Evolutionary conservation across 176 grass and related monocot genomes (phyloP), one percentile per base, ranked within the genome.

Genomic region (Chloris gayana): DNA sequence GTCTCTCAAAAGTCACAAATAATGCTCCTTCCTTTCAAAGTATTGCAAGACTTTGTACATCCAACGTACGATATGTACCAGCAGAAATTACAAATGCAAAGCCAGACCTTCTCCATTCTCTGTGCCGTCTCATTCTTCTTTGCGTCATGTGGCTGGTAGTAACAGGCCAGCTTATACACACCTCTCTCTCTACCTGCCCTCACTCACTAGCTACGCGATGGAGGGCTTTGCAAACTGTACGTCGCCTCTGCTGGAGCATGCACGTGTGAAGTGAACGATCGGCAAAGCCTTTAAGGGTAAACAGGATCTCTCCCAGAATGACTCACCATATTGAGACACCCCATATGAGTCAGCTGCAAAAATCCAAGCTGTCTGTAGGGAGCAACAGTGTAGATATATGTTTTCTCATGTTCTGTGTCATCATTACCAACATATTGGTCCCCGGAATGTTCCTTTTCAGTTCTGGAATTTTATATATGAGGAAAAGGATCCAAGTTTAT

Each of bases 261-360:
- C 74, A 86, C 88, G 79, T 86, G 79, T 86, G 73, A 77, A 72
- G 83, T 44, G 44, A 50, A 10, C 15, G 46, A 45, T 31, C 70
- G 64, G 59, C 83, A 74, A 19, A 22, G 78, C 88, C 86, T 89
- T 89, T 67, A 89, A 78, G 51, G 73, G 73, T 47, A 73, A 86
- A 89, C 73, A 89, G 73, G 68, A 61, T 78, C 50, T 63, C 74
- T 78, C 76, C 74, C 78, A 64, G 67, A 86, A 74, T 78, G 87
- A 81, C 79, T 82, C 87, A 72, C 37, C 58, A 85, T 75, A 64
- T 85, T 69, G 82, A 82, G 82, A 89, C 87, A 89, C 72, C 38
- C 72, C 77, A 89, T 89, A 89, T 89, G 87, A 85, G 67, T 85
- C 66, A 81, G 72, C 14, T 85, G 78, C 72, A 89, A 89, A 65